Base-by-base conservation (phyloP, 2,329 filamentous ascomycete species). In the Fusarium neocosmosporiellum region DNA sequence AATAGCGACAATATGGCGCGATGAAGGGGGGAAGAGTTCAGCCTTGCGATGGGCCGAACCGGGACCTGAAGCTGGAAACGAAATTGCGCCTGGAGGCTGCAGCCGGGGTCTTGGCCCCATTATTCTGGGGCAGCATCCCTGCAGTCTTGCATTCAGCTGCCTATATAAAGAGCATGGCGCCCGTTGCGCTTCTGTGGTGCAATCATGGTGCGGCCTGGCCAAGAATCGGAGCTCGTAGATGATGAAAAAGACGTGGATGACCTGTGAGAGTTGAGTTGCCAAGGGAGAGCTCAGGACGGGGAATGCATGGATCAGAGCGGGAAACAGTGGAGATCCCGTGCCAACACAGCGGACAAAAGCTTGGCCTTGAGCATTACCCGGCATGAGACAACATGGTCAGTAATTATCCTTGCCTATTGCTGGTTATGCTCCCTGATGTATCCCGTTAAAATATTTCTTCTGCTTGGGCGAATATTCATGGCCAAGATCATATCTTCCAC, bases 281-380 rank as follows among this genome's bases (percentile, higher is more conserved):
- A 33, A 43, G 24, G 11, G 29, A 43, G 29, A 8, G 37, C 10
- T 13, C 10, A 20, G 29, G 53, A n/a, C 13, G 16, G 27, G 18
- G 31, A 54, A 29, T 41, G 1, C 22, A 36, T 33, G 31, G 29
- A 2, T 57, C 27, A 20, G 16, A 37, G 34, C 64, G 67, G 59
- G 54, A 69, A 71, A 71, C 13, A 65, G 69, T 69, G 69, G 68
- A n/a, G 69, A 65, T 48, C 64, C 46, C 68, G 46, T 50, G 64
- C 68, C 20, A 22, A 13, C 54, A 36, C 34, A 39, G 2, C 22
- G 10, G 31, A 16, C n/a, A 22, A 36, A 54, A 37, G 34, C 33
- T 37, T 57, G 54, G 33, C 54, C 22, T 3, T 16, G 10, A 27
- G 10, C 14, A 37, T 55, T 36, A 10, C 20, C 27, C 7, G 18